A percentile compares a stretch with the other conserved stretches of the same genome.
Evolutionary conservation across 805 yeast species (phyloP).

Genomic region (Hemisphaericaspora nanyangensis): DNA sequence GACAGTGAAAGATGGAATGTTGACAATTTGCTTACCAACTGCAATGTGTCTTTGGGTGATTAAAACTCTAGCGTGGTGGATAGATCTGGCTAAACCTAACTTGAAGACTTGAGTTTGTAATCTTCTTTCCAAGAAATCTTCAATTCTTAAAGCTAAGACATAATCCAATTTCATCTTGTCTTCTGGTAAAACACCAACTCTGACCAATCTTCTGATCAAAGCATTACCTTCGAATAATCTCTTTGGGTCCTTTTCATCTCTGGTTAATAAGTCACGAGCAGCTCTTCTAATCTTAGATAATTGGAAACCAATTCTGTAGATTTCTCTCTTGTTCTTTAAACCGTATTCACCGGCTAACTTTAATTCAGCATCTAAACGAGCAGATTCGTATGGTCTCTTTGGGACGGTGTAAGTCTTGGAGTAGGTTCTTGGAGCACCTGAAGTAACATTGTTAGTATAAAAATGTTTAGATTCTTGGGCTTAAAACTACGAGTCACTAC

Average conservation of each 20-base stretch:
- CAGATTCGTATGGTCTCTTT: constrained; percentile 98
- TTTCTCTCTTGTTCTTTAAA: constrained; percentile 99
- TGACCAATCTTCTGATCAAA: constrained; percentile 98
- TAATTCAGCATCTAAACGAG: constrained; percentile 99
- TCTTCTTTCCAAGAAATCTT: constrained; percentile 99
- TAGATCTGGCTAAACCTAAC: constrained; percentile 98
- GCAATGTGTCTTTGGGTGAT: constrained; percentile 99
- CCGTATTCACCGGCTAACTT: constrained; percentile 99
- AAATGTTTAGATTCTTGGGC: not conserved
- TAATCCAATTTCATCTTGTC: constrained; percentile 99
- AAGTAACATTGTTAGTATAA: constrained; percentile 19
- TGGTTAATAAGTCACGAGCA: constrained; percentile 99
- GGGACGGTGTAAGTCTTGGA: constrained; percentile 99
- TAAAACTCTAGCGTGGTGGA: constrained; percentile 99
- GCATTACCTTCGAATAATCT: constrained; percentile 99
- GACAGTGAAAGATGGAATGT: constrained; percentile 98
- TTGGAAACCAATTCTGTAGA: constrained; percentile 99
- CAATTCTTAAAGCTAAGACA: constrained; percentile 95
- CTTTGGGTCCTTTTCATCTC: constrained; percentile 99
- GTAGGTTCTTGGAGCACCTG: constrained; percentile 98
- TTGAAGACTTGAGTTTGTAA: constrained; percentile 99
- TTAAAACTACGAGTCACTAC: constrained; percentile 2
- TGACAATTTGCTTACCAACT: constrained; percentile 99
- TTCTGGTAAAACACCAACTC: constrained; percentile 98
- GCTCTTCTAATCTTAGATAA: constrained; percentile 99